Base-by-base conservation (phyloP, 2,329 filamentous ascomycete genomes). In the Fusarium sulawesiense region DNA sequence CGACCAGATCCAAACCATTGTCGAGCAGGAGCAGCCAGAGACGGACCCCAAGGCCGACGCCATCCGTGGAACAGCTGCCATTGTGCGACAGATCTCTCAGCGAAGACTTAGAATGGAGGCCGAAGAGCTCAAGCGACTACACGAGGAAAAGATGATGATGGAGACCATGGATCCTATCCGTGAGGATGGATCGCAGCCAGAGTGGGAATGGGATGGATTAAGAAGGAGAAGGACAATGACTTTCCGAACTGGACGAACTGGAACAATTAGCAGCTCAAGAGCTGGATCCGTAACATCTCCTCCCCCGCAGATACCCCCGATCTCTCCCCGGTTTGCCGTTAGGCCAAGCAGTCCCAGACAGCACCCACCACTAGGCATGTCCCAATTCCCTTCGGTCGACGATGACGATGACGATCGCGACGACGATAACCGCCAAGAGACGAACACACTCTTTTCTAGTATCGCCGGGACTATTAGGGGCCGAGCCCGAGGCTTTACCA, bases 1-100 rank as follows among this genome's bases (percentile, higher is more conserved):
- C 54, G 92, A 98, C 76, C 95, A 99, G 84, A 92, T 98, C 56
- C 93, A 96, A 32, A 97, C 95, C 30, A 96, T 98, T 67, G 95
- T 93, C 48, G 93, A 98, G 75, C 93, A 97, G 76, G 93, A 97
- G 78, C 94, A 98, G 78, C 92, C 94, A n/a, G 96, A 99, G 80
- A 92, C 92, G 16, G 96, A 99, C 75, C 96, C 96, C 56, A 97
- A 97, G 77, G 96, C 96, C 16, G 96, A 99, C 79, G 94, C 96
- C 12, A 97, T 99, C 76, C 93, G 96, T 72, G 96, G 95, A 65
- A 85, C 95, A 18, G 94, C 93, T 9, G 93, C 94, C 48, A 93
- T 99, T 63, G 87, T 99, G 56, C 89, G 96, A 67, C 89, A 92
- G 16, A 85, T 99, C 51, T 98, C 94, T 1, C 85, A 85, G 13